Evolutionary conservation across 2,329 filamentous ascomycete genomes (phyloP).

Genomic region (Paraconiothyrium sp.): DNA sequence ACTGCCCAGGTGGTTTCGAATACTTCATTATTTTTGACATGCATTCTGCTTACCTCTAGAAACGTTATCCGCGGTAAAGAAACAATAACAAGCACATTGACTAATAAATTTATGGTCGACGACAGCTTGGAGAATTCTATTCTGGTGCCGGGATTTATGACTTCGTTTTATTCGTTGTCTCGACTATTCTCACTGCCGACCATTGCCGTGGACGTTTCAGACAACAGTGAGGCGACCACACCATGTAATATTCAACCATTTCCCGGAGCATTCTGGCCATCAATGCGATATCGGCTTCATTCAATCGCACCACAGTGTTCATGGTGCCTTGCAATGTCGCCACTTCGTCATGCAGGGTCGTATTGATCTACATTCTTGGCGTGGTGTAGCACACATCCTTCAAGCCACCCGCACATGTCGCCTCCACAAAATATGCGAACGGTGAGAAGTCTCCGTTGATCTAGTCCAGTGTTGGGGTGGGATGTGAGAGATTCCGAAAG

Average conservation of each 20-base stretch:
- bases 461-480: background rate
- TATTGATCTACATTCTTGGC: constrained; percentile 14
- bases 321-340: constrained; percentile 2
- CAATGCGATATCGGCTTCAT: constrained; percentile 4
- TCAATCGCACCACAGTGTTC: constrained; percentile 2
- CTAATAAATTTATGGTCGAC: no score
- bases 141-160: background rate
- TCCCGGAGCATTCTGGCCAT: background rate
- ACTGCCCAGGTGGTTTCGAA: background rate
- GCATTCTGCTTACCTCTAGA: no score
- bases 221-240: constrained; percentile 3
- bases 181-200: background rate
- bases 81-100: no score
- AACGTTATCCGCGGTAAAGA: no score
- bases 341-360: constrained; percentile 11
- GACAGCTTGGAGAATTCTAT: background rate
- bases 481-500: background rate
- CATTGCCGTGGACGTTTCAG: background rate
- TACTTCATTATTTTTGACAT: background rate
- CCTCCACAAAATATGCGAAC: background rate
- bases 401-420: constrained; percentile 8
- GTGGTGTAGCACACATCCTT: constrained; percentile 14
- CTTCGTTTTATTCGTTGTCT: background rate
- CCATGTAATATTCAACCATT: background rate
- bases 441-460: background rate